Percentiles rank a stretch among this genome's conserved stretches.
Evolutionary conservation across 2,329 filamentous ascomycete species (phyloP).

Genomic region (Xylariaceae sp.): DNA sequence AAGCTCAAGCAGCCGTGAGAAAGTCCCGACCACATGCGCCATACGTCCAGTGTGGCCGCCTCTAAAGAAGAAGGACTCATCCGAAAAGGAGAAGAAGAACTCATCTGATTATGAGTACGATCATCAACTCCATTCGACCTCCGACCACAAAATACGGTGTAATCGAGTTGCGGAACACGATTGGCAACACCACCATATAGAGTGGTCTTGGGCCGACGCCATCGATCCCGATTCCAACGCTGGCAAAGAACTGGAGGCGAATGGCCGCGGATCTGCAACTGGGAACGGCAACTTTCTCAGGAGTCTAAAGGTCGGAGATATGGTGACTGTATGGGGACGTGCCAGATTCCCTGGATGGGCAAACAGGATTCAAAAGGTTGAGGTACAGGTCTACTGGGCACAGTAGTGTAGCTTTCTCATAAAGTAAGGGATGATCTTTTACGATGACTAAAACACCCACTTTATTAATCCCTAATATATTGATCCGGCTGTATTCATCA

Average conservation of each 20-base stretch:
- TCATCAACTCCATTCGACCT: slow-evolving; percentile 46
- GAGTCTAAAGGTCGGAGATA: slow-evolving; percentile 63
- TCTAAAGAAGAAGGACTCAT: slow-evolving; percentile 30
- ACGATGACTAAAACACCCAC: no score
- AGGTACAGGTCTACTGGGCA: slow-evolving; percentile 66
- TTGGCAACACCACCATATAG: slow-evolving; percentile 53
- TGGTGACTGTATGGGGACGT: slow-evolving; percentile 67
- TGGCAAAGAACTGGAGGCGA: slow-evolving; percentile 46
- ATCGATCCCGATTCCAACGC: slow-evolving; percentile 51
- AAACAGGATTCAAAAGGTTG: slow-evolving; percentile 57
- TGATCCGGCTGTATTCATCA: no score
- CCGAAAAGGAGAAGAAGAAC: slow-evolving; percentile 30
- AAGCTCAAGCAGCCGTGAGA: not conserved
- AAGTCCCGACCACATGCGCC: slow-evolving; percentile 35
- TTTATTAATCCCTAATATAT: no score
- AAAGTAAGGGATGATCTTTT: no score
- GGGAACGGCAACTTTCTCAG: slow-evolving; percentile 63
- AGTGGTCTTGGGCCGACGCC: slow-evolving; percentile 61
- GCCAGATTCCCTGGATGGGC: slow-evolving; percentile 62
- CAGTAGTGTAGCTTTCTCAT: no score
- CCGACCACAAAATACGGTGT: slow-evolving; percentile 54
- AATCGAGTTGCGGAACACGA: slow-evolving; percentile 49
- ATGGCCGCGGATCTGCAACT: slow-evolving; percentile 59
- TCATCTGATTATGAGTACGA: slow-evolving; percentile 42
- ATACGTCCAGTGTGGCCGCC: slow-evolving; percentile 42